Evolutionary conservation across 2,329 filamentous ascomycete species (phyloP).

Genomic region (Mycogone perniciosa): DNA sequence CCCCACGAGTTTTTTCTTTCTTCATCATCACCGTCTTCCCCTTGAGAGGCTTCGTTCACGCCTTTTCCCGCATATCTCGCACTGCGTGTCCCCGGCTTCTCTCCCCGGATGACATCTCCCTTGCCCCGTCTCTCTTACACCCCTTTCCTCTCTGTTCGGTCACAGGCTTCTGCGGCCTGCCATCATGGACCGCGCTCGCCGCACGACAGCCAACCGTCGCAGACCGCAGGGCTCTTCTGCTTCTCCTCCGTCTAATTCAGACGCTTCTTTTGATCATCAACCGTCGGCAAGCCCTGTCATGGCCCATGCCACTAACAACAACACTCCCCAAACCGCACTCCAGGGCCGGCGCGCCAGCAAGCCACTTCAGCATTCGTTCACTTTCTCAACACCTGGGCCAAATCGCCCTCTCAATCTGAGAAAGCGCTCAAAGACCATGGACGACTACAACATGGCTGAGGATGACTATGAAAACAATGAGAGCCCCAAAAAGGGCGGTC

Average conservation of each 20-base stretch:
- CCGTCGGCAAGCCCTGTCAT: conserved; percentile 27
- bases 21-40: neutral
- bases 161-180: conserved; percentile 24
- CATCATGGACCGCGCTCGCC: conserved; percentile 34
- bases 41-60: neutral
- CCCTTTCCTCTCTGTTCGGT: conserved; percentile 10
- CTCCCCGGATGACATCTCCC: conserved; percentile 9
- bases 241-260: conserved; percentile 29
- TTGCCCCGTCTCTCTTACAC: conserved; percentile 16
- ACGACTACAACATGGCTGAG: conserved; percentile 28
- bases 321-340: conserved; percentile 22
- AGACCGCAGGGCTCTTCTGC: conserved; percentile 26
- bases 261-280: conserved; percentile 26
- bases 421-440: conserved; percentile 40
- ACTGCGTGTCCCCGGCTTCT: neutral
- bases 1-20: conserved; percentile 1
- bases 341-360: conserved; percentile 29
- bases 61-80: neutral
- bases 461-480: conserved; percentile 39
- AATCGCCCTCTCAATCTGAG: conserved; percentile 28
- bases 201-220: conserved; percentile 27
- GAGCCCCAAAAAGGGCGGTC: conserved; percentile 50
- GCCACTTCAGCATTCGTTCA: conserved; percentile 30
- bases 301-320: conserved; percentile 22
- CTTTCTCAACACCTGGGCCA: conserved; percentile 30